phyloP scores from a whole-genome alignment of 2,329 filamentous ascomycete species.

The Pseudogymnoascus pannorum region DNA sequence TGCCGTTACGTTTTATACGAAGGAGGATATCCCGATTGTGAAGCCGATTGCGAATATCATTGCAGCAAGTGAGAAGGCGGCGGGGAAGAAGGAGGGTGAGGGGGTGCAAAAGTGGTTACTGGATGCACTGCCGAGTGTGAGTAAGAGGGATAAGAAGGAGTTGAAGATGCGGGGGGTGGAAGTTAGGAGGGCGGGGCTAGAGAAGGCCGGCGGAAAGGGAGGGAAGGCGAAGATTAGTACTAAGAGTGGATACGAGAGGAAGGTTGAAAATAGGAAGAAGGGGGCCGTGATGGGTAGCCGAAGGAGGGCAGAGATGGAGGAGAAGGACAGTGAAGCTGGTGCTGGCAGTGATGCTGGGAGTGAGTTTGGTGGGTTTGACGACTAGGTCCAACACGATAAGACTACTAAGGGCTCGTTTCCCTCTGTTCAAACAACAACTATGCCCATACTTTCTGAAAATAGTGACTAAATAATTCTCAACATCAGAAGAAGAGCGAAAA shows the following conservation, averaged over 20 bases:
- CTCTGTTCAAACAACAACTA: not conserved
- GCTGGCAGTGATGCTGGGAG: constrained; percentile 19
- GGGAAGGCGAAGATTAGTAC: constrained; percentile 62
- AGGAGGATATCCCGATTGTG: constrained; percentile 84
- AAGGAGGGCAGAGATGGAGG: constrained; percentile 37
- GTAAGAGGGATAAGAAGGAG: constrained; percentile 75
- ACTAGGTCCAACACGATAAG: constrained; percentile 22
- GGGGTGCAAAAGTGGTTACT: constrained; percentile 78
- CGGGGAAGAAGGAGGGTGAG: constrained; percentile 43
- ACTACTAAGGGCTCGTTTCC: not conserved
- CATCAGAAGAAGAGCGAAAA: not conserved
- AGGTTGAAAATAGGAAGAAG: constrained; percentile 57
- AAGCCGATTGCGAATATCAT: constrained; percentile 94
- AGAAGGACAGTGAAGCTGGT: constrained; percentile 24
- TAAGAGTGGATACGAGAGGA: constrained; percentile 68
- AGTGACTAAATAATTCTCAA: not conserved
- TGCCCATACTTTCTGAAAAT: not conserved
- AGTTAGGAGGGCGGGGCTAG: constrained; percentile 45
- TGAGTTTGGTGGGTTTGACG: constrained; percentile 44
- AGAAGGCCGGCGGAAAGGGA: constrained; percentile 28
- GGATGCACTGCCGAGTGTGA: constrained; percentile 74
- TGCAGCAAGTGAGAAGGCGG: constrained; percentile 68
- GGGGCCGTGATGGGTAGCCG: constrained; percentile 58
- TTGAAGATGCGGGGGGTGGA: constrained; percentile 78
- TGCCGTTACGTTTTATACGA: constrained; percentile 89